Evolutionary conservation across 257 asterid species (phyloP).

Genomic region (Solanum pimpinellifolium): DNA sequence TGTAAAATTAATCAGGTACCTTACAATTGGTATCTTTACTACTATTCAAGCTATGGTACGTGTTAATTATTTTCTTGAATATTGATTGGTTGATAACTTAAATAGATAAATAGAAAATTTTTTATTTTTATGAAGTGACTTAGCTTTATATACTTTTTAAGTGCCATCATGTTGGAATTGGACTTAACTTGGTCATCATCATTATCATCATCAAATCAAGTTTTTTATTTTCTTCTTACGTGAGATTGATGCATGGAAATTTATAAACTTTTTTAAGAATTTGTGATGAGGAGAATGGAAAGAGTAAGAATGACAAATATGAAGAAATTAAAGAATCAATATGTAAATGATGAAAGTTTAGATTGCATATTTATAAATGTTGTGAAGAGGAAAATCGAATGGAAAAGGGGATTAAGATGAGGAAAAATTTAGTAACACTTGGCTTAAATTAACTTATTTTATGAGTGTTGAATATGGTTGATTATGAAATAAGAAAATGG

Average conservation of each 20-base stretch:
- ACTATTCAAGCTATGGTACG: constrained; percentile 68
- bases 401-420: neutral
- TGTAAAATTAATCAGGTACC: constrained; percentile 31
- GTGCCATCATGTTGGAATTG: neutral
- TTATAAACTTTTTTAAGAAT: neutral
- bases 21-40: constrained; percentile 68
- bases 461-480: neutral
- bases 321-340: neutral
- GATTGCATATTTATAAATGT: neutral
- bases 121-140: neutral
- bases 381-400: neutral
- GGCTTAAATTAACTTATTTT: neutral
- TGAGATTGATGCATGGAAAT: neutral
- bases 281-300: constrained; percentile 10
- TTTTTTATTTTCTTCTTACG: neutral
- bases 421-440: neutral
- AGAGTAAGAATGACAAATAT: neutral
- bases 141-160: neutral
- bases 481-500: neutral
- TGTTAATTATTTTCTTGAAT: neutral
- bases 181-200: neutral
- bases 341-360: neutral
- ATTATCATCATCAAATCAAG: neutral
- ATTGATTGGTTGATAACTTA: neutral
- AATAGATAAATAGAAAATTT: neutral